Evolutionary conservation across 2,329 filamentous ascomycete species (phyloP).

Genomic region (Dissoconium aciculare): DNA sequence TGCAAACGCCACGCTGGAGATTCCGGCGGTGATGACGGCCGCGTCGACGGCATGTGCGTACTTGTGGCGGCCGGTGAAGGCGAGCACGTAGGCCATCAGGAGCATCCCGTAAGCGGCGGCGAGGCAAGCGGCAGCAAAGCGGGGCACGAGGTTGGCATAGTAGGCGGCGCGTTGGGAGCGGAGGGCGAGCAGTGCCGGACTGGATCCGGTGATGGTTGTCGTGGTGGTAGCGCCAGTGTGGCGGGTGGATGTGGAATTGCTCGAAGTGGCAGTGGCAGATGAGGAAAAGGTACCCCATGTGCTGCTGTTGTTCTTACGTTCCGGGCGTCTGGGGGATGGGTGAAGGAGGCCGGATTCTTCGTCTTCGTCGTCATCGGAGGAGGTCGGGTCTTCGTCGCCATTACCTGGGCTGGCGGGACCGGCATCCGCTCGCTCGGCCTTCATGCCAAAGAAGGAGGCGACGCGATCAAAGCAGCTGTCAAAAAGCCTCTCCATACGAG

Average conservation of each 20-base stretch:
- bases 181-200: not conserved
- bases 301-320: constrained; percentile 3
- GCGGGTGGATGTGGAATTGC: no score
- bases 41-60: constrained; percentile 57
- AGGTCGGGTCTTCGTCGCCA: constrained; percentile 18
- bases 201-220: not conserved
- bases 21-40: constrained; percentile 54
- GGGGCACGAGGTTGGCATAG: constrained; percentile 9
- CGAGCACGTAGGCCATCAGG: constrained; percentile 48
- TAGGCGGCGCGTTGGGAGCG: not conserved
- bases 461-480: constrained; percentile 41
- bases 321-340: constrained; percentile 4
- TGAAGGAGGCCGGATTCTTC: constrained; percentile 12
- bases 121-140: constrained; percentile 38
- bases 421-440: constrained; percentile 9
- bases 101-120: constrained; percentile 48
- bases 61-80: constrained; percentile 52
- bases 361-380: no score
- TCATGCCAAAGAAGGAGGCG: constrained; percentile 21
- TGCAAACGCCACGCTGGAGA: constrained; percentile 50
- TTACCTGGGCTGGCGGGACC: constrained; percentile 7
- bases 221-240: not conserved
- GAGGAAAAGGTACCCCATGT: constrained; percentile 11
- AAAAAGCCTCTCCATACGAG: constrained; percentile 50
- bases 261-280: no score